These are phyloP conservation scores for Corrigiola litoralis DNA, from an alignment of 179 eudicot species.

Conservation along the genomic window DNA sequence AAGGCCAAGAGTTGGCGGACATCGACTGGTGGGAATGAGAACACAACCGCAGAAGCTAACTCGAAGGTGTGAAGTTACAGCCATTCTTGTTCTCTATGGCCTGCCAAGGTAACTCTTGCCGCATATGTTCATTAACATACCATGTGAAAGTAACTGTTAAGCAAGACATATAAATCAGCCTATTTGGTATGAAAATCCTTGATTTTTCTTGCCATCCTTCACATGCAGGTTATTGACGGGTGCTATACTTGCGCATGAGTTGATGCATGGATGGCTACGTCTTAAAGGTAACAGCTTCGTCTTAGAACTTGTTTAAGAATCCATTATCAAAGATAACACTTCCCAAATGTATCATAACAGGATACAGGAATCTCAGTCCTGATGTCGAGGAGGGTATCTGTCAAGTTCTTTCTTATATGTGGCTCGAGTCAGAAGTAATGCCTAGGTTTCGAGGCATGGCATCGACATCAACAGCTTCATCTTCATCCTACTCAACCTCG, in stretches of 20 bases:
- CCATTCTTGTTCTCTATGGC: slow-evolving; percentile 92
- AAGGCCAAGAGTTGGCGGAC: slow-evolving; percentile 81
- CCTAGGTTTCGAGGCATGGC: slow-evolving; percentile 51
- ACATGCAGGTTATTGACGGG: slow-evolving; percentile 81
- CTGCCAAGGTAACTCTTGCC: slow-evolving; percentile 99
- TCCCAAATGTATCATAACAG: slow-evolving; percentile 6
- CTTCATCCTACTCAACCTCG: slow-evolving; percentile 44
- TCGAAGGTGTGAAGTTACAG: slow-evolving; percentile 93
- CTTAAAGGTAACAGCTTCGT: slow-evolving; percentile 55
- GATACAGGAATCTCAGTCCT: slow-evolving; percentile 58
- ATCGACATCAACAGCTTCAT: slow-evolving; percentile 50
- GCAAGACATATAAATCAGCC: background rate
- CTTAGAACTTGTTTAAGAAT: background rate
- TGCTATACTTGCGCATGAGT: slow-evolving; percentile 93
- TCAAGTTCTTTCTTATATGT: slow-evolving; percentile 89
- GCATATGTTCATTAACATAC: no score
- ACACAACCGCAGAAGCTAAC: slow-evolving; percentile 82
- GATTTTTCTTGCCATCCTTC: background rate
- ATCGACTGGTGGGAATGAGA: slow-evolving; percentile 72
- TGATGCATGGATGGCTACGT: slow-evolving; percentile 98
- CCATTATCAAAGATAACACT: background rate
- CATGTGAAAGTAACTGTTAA: no score
- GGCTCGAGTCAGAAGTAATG: slow-evolving; percentile 94
- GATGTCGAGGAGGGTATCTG: slow-evolving; percentile 96
- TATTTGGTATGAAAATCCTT: background rate